Conservation (phyloP, 192 early-diverging fungal genomes). For the Funneliformis geosporum region DNA sequence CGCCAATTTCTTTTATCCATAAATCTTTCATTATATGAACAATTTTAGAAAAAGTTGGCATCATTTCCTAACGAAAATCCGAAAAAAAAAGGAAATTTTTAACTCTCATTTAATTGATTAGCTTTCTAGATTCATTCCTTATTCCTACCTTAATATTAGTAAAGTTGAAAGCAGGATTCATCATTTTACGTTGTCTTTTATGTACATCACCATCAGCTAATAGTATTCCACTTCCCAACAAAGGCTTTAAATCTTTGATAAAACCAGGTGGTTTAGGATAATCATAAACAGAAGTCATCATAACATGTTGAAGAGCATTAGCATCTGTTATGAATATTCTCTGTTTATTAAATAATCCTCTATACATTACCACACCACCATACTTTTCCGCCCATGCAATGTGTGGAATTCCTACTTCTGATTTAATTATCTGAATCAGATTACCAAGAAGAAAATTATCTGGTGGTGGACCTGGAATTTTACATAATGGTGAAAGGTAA, state of each 20-base stretch:
- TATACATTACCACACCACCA: constrained; percentile 52
- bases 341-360: constrained; percentile 43
- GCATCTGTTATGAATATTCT: constrained; percentile 52
- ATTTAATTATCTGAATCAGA: not conserved
- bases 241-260: constrained; percentile 33
- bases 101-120: not conserved
- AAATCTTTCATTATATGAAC: constrained; percentile 35
- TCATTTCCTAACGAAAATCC: constrained; percentile 19
- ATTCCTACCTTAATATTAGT: constrained; percentile 45
- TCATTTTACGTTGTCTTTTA: constrained; percentile 54
- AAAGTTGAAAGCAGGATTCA: constrained; percentile 56
- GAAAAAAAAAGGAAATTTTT: not conserved
- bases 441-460: constrained; percentile 16
- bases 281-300: constrained; percentile 47
- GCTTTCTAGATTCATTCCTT: constrained; percentile 32
- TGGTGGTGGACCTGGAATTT: constrained; percentile 16
- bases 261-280: constrained; percentile 45
- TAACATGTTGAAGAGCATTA: constrained; percentile 46
- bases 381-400: constrained; percentile 51
- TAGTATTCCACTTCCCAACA: constrained; percentile 53
- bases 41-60: constrained; percentile 38
- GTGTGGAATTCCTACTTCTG: constrained; percentile 43
- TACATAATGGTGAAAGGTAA: constrained; percentile 16
- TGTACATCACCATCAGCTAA: constrained; percentile 56
- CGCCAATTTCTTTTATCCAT: constrained; percentile 41